Evolutionary conservation across 176 grass and related monocot species (phyloP).

Genomic region (Zoysia pacifica): DNA sequence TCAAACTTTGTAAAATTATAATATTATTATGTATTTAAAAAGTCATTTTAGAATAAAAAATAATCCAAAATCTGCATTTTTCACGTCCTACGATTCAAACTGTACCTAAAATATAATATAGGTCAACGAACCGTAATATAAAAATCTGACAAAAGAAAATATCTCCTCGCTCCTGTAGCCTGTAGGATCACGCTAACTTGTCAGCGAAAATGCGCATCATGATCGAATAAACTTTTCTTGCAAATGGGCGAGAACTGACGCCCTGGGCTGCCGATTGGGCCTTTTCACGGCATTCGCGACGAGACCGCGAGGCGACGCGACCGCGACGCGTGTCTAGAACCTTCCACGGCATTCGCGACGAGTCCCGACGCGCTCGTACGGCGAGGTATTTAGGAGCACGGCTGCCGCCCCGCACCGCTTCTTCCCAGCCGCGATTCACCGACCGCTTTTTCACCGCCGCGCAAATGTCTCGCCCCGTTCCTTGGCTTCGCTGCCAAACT

Average conservation of each 20-base stretch:
- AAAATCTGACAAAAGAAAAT: no score
- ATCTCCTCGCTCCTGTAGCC: no score
- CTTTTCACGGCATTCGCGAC: no score
- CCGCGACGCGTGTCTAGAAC: conserved; percentile 46
- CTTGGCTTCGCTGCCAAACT: neutral
- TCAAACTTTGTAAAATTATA: no score
- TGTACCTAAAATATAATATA: no score
- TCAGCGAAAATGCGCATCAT: neutral
- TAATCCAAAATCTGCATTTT: no score
- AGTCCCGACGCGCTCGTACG: conserved; percentile 40
- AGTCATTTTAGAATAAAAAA: no score
- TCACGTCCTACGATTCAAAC: no score
- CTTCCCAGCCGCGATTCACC: neutral
- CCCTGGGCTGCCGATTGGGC: neutral
- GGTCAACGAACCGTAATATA: no score
- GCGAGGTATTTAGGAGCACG: conserved; percentile 28
- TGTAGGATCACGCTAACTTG: neutral
- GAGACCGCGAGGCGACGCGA: conserved; percentile 16
- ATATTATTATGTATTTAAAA: no score
- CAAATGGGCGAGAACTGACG: neutral
- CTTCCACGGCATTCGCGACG: conserved; percentile 42
- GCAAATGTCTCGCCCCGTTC: neutral
- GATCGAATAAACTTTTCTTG: neutral
- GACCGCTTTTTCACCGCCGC: neutral
- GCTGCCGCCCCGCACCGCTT: neutral